Evolutionary conservation across 2,329 filamentous ascomycete species (phyloP).

Genomic region (Cladosporium sp.): DNA sequence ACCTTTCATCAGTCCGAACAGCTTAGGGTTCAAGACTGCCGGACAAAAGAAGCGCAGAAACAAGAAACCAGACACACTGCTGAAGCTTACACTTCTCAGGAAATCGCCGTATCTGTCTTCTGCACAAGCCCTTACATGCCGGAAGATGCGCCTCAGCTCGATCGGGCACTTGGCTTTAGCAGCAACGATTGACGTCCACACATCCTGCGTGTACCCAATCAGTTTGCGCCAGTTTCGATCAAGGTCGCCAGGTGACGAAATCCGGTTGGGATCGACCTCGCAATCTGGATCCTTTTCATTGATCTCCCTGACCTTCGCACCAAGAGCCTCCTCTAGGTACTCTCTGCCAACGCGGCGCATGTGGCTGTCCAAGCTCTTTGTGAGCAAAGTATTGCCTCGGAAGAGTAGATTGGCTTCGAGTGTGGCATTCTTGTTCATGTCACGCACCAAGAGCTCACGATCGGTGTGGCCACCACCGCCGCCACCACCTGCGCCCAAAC

Average conservation of each 20-base stretch:
- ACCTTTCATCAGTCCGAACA: constrained; percentile 80
- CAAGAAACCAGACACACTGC: constrained; percentile 89
- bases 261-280: constrained; percentile 86
- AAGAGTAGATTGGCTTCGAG: constrained; percentile 93
- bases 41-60: constrained; percentile 95
- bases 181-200: constrained; percentile 77
- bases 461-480: constrained; percentile 43
- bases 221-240: constrained; percentile 79
- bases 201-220: constrained; percentile 69
- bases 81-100: constrained; percentile 82
- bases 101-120: constrained; percentile 95
- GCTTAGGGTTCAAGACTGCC: constrained; percentile 90
- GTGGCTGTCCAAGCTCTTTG: constrained; percentile 88
- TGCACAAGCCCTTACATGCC: constrained; percentile 86
- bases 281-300: constrained; percentile 88
- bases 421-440: constrained; percentile 73
- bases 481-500: constrained; percentile 30
- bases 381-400: constrained; percentile 88
- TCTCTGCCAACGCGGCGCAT: constrained; percentile 93
- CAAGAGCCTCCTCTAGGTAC: constrained; percentile 81
- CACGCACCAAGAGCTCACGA: constrained; percentile 67
- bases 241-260: constrained; percentile 64
- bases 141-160: constrained; percentile 79
- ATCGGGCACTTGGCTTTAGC: constrained; percentile 73
- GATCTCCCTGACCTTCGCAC: constrained; percentile 82